A percentile compares a stretch with the other conserved stretches of the same genome.
Evolutionary conservation across 2,329 filamentous ascomycete genomes (phyloP).

Genomic region (Curvularia eragrostidis): DNA sequence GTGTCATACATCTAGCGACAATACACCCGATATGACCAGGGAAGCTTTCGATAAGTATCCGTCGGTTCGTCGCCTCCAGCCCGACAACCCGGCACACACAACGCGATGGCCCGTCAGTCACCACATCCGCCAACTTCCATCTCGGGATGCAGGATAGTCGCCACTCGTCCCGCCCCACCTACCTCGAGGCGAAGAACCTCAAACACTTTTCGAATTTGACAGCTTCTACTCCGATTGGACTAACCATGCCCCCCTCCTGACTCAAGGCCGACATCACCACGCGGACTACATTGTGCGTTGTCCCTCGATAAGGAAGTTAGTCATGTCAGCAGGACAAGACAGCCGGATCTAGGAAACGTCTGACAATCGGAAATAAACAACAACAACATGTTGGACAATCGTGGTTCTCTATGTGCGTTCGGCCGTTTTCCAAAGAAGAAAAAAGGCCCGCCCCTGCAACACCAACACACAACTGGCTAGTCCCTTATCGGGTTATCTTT

Average conservation of each 20-base stretch:
- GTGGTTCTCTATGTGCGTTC: no score
- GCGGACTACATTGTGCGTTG: neutral
- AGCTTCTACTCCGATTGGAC: neutral
- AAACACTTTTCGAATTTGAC: neutral
- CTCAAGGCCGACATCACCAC: neutral
- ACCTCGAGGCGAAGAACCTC: constrained; percentile 5
- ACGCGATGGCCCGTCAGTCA: constrained; percentile 16
- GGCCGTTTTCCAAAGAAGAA: neutral
- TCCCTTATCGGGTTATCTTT: no score
- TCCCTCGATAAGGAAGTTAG: neutral
- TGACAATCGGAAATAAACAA: no score
- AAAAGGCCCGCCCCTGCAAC: neutral
- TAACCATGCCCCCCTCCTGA: neutral
- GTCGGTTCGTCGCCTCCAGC: constrained; percentile 11
- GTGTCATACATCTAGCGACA: constrained; percentile 12
- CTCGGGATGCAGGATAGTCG: constrained; percentile 2
- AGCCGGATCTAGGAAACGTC: neutral
- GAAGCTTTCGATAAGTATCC: constrained; percentile 10
- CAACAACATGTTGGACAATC: neutral
- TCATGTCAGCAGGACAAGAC: constrained; percentile 1
- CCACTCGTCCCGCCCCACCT: constrained; percentile 2
- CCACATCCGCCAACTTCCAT: constrained; percentile 7
- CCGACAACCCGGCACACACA: constrained; percentile 23
- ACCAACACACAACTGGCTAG: neutral
- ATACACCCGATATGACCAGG: constrained; percentile 3